Conservation (phyloP, 352 stramenopile species). For the Phytophthora foliorum region DNA sequence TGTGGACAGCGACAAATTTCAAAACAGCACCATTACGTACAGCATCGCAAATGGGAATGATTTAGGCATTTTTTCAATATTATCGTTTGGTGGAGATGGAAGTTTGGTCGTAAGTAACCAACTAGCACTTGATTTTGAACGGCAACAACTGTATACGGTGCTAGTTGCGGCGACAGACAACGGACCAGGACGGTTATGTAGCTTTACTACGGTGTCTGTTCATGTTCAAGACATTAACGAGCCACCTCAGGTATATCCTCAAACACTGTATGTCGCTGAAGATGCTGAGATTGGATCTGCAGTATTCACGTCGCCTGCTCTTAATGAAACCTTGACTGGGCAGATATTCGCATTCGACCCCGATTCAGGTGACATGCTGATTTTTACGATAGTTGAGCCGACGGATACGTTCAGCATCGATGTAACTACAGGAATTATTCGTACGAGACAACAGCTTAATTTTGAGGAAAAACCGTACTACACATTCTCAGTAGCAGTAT, state of each 20-base stretch:
- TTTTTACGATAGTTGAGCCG: slow-evolving; percentile 16
- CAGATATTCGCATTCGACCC: slow-evolving; percentile 22
- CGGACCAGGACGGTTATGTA: slow-evolving; percentile 5
- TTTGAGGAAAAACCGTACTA: slow-evolving; percentile 28
- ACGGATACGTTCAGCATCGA: slow-evolving; percentile 31
- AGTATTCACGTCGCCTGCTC: slow-evolving; percentile 9
- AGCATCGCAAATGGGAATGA: slow-evolving; percentile 52
- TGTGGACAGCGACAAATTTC: slow-evolving; percentile 50
- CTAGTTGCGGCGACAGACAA: slow-evolving; percentile 29
- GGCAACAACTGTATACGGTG: slow-evolving; percentile 32
- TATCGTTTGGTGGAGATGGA: slow-evolving; percentile 48
- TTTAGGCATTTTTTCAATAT: slow-evolving; percentile 48
- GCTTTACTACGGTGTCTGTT: slow-evolving; percentile 20
- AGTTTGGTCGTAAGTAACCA: slow-evolving; percentile 43
- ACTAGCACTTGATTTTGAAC: slow-evolving; percentile 57
- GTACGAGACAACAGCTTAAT: slow-evolving; percentile 17
- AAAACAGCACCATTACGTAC: slow-evolving; percentile 67
- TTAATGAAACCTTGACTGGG: slow-evolving; percentile 22
- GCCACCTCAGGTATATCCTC: slow-evolving; percentile 2
- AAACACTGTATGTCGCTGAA: slow-evolving; percentile 33
- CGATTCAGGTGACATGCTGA: slow-evolving; percentile 21
- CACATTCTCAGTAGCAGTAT: slow-evolving; percentile 14
- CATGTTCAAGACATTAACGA: slow-evolving; percentile 30
- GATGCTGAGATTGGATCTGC: slow-evolving; percentile 23
- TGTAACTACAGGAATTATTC: slow-evolving; percentile 12